Percentiles rank a stretch among this genome's conserved stretches.
Evolutionary conservation across 208 protist species (phyloP).

Genomic region (Wallacemonas sp.): DNA sequence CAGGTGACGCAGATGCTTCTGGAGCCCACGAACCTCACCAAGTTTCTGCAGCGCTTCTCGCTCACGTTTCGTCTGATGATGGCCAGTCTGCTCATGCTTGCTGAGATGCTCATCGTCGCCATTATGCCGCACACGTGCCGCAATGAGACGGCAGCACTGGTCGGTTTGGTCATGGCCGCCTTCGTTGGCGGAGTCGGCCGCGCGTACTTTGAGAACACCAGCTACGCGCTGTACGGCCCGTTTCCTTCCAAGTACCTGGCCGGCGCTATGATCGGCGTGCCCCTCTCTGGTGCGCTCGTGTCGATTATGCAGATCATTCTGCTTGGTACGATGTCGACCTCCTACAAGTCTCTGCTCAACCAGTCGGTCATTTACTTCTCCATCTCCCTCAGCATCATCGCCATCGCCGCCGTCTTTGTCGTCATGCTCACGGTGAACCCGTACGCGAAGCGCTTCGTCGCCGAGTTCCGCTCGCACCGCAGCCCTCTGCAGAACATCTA

Average conservation of each 20-base stretch:
- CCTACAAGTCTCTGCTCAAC: constrained; percentile 41
- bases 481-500: constrained; percentile 56
- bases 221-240: constrained; percentile 88
- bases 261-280: constrained; percentile 69
- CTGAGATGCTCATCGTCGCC: constrained; percentile 67
- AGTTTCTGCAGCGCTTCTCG: constrained; percentile 74
- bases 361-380: constrained; percentile 86
- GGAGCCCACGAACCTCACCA: constrained; percentile 71
- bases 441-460: constrained; percentile 63
- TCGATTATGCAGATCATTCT: constrained; percentile 77
- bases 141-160: constrained; percentile 53
- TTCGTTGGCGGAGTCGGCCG: constrained; percentile 59
- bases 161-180: constrained; percentile 65
- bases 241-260: constrained; percentile 70
- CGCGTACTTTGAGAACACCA: constrained; percentile 87
- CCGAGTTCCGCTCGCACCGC: constrained; percentile 66
- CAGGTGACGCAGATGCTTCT: constrained; percentile 72
- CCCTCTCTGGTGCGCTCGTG: constrained; percentile 62
- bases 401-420: constrained; percentile 40
- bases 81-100: constrained; percentile 49
- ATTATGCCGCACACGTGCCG: constrained; percentile 46
- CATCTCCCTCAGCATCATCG: constrained; percentile 64
- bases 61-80: constrained; percentile 57
- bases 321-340: constrained; percentile 54
- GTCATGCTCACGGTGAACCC: constrained; percentile 55